Evolutionary conservation across 306 rosid species (phyloP).

Genomic region (Mucuna pruriens): DNA sequence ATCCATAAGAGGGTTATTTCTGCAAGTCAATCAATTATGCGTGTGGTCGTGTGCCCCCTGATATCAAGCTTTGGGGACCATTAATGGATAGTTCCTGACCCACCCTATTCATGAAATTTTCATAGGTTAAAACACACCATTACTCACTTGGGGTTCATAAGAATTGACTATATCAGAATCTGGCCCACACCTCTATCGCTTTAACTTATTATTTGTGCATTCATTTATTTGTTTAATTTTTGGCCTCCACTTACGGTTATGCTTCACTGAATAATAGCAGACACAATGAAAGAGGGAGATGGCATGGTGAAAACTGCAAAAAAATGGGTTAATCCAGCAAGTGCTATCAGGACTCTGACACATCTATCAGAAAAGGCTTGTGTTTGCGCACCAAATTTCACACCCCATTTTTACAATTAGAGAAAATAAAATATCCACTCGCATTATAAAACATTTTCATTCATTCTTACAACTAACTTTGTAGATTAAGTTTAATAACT

Average conservation of each 20-base stretch:
- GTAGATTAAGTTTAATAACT: too few species aligned
- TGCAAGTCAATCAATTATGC: constrained; percentile 31
- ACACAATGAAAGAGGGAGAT: constrained; percentile 19
- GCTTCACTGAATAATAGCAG: constrained; percentile 31
- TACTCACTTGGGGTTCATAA: constrained; percentile 37
- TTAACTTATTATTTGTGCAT: not conserved
- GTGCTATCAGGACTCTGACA: constrained; percentile 42
- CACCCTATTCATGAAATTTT: constrained; percentile 55
- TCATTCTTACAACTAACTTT: too few species aligned
- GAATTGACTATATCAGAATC: constrained; percentile 45
- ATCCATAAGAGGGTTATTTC: constrained; percentile 17
- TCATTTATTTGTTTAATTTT: constrained; percentile 9
- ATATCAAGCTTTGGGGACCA: constrained; percentile 50
- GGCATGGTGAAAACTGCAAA: constrained; percentile 42
- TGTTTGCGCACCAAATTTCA: constrained; percentile 1
- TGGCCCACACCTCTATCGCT: constrained; percentile 40
- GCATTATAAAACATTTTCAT: too few species aligned
- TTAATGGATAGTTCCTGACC: constrained; percentile 43
- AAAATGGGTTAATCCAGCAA: constrained; percentile 38
- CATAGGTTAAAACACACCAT: constrained; percentile 46
- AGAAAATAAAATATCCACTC: too few species aligned
- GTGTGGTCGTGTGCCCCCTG: constrained; percentile 15
- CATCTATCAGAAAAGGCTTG: constrained; percentile 2
- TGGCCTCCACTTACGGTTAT: constrained; percentile 18
- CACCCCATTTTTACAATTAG: not conserved